phyloP scores from a whole-genome alignment of 768 basidiomycete species.

The Gymnopilus dilepis region DNA sequence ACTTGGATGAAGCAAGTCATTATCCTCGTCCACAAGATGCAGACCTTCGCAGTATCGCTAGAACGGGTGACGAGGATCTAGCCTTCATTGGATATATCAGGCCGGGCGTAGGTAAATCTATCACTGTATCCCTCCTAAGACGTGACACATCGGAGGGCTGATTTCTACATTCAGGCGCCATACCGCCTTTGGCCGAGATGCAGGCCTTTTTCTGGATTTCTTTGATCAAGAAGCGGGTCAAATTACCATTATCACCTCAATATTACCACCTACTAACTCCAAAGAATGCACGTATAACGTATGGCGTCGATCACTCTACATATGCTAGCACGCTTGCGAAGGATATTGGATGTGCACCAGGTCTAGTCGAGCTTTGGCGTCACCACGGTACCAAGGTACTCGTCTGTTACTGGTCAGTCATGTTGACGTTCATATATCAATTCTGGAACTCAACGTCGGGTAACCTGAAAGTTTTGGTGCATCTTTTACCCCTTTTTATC shows the following conservation, averaged over 20 bases:
- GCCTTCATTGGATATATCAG: conserved; percentile 63
- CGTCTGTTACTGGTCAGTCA: conserved; percentile 56
- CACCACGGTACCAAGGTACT: conserved; percentile 56
- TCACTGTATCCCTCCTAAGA: not conserved
- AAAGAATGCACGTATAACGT: conserved; percentile 56
- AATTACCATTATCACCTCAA: conserved; percentile 46
- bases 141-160: not conserved
- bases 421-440: not conserved
- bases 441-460: not conserved
- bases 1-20: conserved; percentile 40
- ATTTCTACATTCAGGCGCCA: conserved; percentile 45
- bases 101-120: conserved; percentile 57
- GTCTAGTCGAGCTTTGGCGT: conserved; percentile 50
- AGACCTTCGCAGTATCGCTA: conserved; percentile 48
- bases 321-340: conserved; percentile 63
- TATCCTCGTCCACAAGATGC: conserved; percentile 49
- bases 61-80: conserved; percentile 48
- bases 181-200: conserved; percentile 65
- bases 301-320: conserved; percentile 62
- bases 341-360: conserved; percentile 61
- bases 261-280: conserved; percentile 61
- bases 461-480: conserved; percentile 53
- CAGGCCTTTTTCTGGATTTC: conserved; percentile 64
- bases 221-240: conserved; percentile 47
- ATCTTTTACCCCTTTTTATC: conserved; percentile 63